Base-by-base conservation (phyloP, 352 stramenopile species). In the Phytophthora sojae region DNA sequence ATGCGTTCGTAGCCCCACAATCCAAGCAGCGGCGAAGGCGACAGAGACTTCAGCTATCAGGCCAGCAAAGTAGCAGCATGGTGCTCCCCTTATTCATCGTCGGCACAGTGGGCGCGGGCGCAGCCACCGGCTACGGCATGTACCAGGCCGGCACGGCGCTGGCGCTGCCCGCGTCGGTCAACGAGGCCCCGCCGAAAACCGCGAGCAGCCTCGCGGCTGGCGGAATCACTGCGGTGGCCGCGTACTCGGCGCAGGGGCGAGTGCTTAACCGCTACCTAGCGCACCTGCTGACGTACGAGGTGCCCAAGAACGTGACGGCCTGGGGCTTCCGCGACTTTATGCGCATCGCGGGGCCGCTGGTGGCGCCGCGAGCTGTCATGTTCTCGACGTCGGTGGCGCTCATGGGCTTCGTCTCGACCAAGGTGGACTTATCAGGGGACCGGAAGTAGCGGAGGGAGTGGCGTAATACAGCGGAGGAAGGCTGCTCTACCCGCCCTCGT, bases 311-410 rank as follows among this genome's bases (percentile, higher is more conserved):
- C 56, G 83, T 94, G 23, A 82, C 82, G 55, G 66, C 82, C 8
- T 94, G 86, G 86, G 67, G 69, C n/a, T 91, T 89, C 55, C 80
- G 83, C 19, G 80, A 94, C 61, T 94, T 92, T 44, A 51, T 92
- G 50, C 81, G 84, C 39, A 79, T 92, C 68, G 87, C 79, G 17
- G 78, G 75, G 3, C 84, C 86, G 30, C 76, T 92, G 53, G 67
- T 91, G 29, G 73, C 56, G 45, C 85, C 86, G 47, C 86, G 84
- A 50, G 69, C 90, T 9, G 76, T 75, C 58, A 94, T 94, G 80
- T 83, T 90, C 53, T 91, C 84, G 17, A 80, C 77, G 49, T 92
- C 86, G 1, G 75, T 92, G 52, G 82, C 81, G 4, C 67, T 84
- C 59, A 88, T 92, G 80, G 86, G 86, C 29, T 92, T 91, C 44